phyloP scores from a whole-genome alignment of 2,329 filamentous ascomycete species.

The Geoglossum cookeanum region DNA sequence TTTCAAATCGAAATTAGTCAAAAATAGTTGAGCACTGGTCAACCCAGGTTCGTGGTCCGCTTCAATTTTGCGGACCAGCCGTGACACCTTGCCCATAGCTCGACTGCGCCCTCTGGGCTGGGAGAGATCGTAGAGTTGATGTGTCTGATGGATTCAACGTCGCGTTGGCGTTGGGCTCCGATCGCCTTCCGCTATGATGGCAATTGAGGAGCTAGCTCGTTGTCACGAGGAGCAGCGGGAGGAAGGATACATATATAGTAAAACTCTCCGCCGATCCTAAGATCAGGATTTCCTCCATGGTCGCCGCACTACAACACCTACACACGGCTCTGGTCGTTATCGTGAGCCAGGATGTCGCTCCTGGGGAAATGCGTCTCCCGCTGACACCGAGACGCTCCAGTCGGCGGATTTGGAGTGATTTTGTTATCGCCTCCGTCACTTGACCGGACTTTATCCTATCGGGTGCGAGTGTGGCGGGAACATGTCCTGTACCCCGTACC shows the following conservation, averaged over 20 bases:
- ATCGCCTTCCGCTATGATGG: too few relatives aligned
- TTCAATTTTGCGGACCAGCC: background rate
- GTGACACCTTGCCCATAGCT: background rate
- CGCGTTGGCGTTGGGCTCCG: background rate
- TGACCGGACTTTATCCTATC: background rate
- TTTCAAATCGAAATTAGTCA: conserved; percentile 70
- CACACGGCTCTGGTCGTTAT: background rate
- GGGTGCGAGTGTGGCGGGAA: background rate
- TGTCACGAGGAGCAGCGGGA: too few relatives aligned
- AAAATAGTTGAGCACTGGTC: conserved; percentile 62
- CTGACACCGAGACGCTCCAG: background rate
- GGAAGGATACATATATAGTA: background rate
- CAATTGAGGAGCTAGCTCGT: too few relatives aligned
- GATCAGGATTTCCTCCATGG: background rate
- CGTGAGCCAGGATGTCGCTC: background rate
- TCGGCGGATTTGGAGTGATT: background rate
- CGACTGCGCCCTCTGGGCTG: background rate
- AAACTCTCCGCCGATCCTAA: too few relatives aligned
- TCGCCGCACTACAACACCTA: background rate
- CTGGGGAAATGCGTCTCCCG: background rate
- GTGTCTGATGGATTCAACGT: background rate
- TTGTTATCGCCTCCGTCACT: background rate
- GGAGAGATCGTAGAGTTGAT: background rate
- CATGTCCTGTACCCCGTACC: too few relatives aligned
- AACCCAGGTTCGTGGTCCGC: conserved; percentile 19